Base-by-base conservation (phyloP, 352 stramenopile species). In the Phytopythium ostracodes region DNA sequence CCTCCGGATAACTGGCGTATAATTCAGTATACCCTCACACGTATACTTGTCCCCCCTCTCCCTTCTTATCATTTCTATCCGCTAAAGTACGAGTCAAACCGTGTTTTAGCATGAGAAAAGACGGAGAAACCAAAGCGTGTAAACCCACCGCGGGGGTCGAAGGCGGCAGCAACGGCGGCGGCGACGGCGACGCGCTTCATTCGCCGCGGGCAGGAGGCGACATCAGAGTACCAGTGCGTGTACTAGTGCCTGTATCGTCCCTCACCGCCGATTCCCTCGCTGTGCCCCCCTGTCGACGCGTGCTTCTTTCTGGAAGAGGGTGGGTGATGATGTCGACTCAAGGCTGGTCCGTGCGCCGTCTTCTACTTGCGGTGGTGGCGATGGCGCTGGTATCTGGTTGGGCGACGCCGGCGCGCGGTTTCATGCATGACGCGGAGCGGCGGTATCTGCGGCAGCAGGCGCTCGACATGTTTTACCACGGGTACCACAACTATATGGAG, bases 401-500 rank as follows among this genome's bases (percentile, higher is more conserved):
- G 47, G 12, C 7, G 18, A 20, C 20, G 42, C 60, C 51, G 22
- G 56, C 31, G 9, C 29, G 58, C 29, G 76, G 71, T 25, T 66
- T 68, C 46, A 91, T 91, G 78, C 85, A 94, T 72, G 75, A 59
- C 35, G 89, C 85, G 2, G 85, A 94, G 75, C 70, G 69, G 24
- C 59, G 66, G 22, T 66, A 91, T 42, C 69, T 97, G 36, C 76
- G 84, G 58, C 74, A 96, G 29, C 76, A 92, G 62, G 85, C 87
- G 33, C 76, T 78, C 22, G 85, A 88, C 35, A 95, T 97, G 87
- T 96, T 96, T 65, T 94, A 94, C 65, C 89, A 97, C 66, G 89
- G 82, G 56, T 96, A 94, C 70, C 60, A 68, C 59, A 90, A 75
- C 70, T 97, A 97, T 68, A 92, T 95, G 82, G 71, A 75, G 59